These are phyloP conservation scores for Colletotrichum chrysophilum DNA, from an alignment of 2,329 filamentous ascomycete species.

Conservation along the genomic window DNA sequence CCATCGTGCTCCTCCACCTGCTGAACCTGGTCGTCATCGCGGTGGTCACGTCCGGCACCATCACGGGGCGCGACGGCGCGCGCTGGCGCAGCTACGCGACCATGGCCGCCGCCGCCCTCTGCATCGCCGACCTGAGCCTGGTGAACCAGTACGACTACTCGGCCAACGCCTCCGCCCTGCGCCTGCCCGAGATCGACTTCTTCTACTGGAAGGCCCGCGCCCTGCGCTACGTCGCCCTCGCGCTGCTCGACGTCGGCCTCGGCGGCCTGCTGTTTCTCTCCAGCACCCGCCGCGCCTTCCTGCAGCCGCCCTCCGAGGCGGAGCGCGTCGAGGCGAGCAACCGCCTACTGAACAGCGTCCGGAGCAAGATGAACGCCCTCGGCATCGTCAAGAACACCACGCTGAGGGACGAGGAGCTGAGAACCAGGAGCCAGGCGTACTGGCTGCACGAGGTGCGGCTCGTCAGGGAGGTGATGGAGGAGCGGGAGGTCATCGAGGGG, in stretches of 20 bases:
- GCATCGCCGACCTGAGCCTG: constrained; percentile 69
- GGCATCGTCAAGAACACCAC: constrained; percentile 83
- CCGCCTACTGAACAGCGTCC: constrained; percentile 60
- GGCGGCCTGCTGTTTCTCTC: constrained; percentile 75
- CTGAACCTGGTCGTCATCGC: constrained; percentile 76
- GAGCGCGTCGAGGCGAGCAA: constrained; percentile 70
- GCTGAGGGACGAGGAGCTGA: constrained; percentile 73
- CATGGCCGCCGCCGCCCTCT: constrained; percentile 63
- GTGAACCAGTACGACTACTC: constrained; percentile 70
- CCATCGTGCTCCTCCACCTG: constrained; percentile 78
- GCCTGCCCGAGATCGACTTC: constrained; percentile 68
- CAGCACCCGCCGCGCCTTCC: constrained; percentile 80
- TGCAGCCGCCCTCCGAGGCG: constrained; percentile 62
- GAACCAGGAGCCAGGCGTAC: constrained; percentile 71
- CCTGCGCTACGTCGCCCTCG: constrained; percentile 68
- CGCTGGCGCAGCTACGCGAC: constrained; percentile 77
- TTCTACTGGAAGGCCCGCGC: constrained; percentile 74
- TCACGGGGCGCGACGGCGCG: constrained; percentile 67
- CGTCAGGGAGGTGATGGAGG: constrained; percentile 79
- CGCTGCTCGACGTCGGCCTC: constrained; percentile 66
- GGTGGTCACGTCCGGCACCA: constrained; percentile 70
- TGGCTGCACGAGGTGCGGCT: constrained; percentile 80
- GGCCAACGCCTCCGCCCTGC: constrained; percentile 65
- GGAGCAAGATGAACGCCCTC: constrained; percentile 73
- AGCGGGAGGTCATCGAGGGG: constrained; percentile 74